Evolutionary conservation across 805 yeast genomes (phyloP).

Genomic region (Spathaspora passalidarum): DNA sequence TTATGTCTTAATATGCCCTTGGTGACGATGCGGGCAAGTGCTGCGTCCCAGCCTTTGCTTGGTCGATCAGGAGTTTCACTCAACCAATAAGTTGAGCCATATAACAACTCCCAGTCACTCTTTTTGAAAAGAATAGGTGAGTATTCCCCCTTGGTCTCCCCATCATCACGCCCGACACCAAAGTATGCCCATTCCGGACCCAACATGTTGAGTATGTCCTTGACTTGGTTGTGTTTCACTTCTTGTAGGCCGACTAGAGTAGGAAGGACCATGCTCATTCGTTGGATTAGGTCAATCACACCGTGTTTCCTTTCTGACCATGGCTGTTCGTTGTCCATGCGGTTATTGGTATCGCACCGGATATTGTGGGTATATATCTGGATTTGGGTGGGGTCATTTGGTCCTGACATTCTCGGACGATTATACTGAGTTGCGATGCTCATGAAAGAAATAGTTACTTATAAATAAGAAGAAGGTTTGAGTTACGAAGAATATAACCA

Average conservation of each 20-base stretch:
- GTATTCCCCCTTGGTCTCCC: conserved; percentile 25
- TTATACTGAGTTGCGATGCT: neutral
- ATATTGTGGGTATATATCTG: conserved; percentile 42
- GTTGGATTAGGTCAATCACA: conserved; percentile 22
- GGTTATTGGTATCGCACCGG: conserved; percentile 35
- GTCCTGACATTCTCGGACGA: neutral
- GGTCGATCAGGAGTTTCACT: conserved; percentile 25
- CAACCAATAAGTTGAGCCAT: conserved; percentile 23
- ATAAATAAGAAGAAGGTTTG: too few species aligned
- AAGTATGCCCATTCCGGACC: conserved; percentile 22
- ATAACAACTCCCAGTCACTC: conserved; percentile 21
- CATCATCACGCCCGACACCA: conserved; percentile 32
- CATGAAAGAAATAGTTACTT: neutral
- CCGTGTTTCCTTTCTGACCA: conserved; percentile 42
- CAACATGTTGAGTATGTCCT: conserved; percentile 26
- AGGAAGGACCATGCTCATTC: conserved; percentile 10
- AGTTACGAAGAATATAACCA: too few species aligned
- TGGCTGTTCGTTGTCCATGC: conserved; percentile 34
- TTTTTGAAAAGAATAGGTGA: conserved; percentile 24
- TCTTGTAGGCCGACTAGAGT: conserved; percentile 42
- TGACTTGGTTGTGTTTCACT: conserved; percentile 33
- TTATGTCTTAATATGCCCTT: conserved; percentile 25
- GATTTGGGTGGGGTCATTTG: neutral
- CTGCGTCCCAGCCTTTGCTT: conserved; percentile 48
- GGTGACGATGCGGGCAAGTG: conserved; percentile 36